Base-by-base conservation (phyloP, 2,329 filamentous ascomycete species). In the Monosporascus sp. region DNA sequence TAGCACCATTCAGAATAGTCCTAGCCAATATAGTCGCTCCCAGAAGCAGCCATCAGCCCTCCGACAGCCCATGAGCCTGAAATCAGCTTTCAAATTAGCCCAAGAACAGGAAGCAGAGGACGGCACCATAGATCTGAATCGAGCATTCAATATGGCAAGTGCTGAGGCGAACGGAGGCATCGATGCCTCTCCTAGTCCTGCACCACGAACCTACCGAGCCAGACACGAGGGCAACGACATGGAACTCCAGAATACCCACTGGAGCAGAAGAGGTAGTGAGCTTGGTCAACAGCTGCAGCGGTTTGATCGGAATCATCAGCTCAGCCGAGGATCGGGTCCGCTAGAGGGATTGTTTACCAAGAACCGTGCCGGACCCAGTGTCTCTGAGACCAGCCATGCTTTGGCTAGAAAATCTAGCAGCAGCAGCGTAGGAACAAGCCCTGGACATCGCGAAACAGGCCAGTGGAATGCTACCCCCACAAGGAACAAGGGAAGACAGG, bases 341-440 rank as follows among this genome's bases (percentile, higher is more conserved):
- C 52, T 67, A 41, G 63, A 61, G 50, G 67, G 69, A 41, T 58
- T 75, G 11, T 73, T 76, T 53, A 65, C 66, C 26, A 71, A 68
- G 52, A 63, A 64, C 37, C 70, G 62, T 37, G 53, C 68, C 26
- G 68, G 66, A 2, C 57, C 66, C 31, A 69, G 65, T 45, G 67
- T 75, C 36, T 70, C 74, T 3, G 73, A 73, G 56, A 64, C 67
- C 16, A 67, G 65, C 4, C 62, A 65, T 45, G 60, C 62, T 3
- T 58, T 73, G 20, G 61, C 64, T 31, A 66, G 66, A 50, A 73
- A 69, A 51, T 63, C 66, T 11, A 73, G 71, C 58, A 69, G 67
- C 52, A 62, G 61, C 56, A 71, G 66, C 46, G 58, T 71, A 7
- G 61, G 65, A 16, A 60, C 58, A 9, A 61, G 61, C 48, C 60